Evolutionary conservation across 2,329 filamentous ascomycete species (phyloP).

Genomic region (Phaeomoniella chlamydospora): DNA sequence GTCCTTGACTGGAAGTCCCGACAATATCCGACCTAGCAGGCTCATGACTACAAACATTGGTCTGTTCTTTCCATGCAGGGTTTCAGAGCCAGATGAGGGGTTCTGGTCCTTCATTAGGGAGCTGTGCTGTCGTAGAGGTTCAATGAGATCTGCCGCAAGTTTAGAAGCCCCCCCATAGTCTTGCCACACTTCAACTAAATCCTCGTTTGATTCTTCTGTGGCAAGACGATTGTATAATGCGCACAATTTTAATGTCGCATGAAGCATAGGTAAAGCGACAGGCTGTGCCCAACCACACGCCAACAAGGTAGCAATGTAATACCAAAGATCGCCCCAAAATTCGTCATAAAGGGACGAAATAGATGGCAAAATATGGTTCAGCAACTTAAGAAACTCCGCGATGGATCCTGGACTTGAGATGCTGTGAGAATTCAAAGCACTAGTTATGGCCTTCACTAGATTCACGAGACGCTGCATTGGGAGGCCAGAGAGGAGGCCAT

Average conservation of each 20-base stretch:
- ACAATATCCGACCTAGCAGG: constrained; percentile 55
- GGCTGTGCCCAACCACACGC: not conserved
- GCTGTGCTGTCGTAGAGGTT: not conserved
- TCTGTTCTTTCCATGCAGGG: not conserved
- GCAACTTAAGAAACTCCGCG: constrained; percentile 18
- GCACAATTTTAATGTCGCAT: not conserved
- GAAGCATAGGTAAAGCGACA: not conserved
- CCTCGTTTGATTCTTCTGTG: constrained; percentile 60
- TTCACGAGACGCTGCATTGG: constrained; percentile 59
- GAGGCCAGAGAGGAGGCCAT: constrained; percentile 31
- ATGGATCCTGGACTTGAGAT: not conserved
- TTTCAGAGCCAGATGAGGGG: not conserved
- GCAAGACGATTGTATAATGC: not conserved
- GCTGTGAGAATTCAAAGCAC: constrained; percentile 42
- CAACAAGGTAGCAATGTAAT: not conserved
- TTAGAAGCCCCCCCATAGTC: not conserved
- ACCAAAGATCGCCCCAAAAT: constrained; percentile 48
- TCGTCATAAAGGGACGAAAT: constrained; percentile 75
- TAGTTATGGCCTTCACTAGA: constrained; percentile 62
- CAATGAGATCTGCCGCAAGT: not conserved
- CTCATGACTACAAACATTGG: constrained; percentile 46
- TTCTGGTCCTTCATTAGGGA: not conserved
- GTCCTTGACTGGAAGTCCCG: constrained; percentile 36
- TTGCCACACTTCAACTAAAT: constrained; percentile 59
- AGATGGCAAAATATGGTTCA: constrained; percentile 49